Percentiles rank a stretch among this genome's conserved stretches.
phyloP scores from a whole-genome alignment of 257 asterid species.

The Ajuga chamaepitys region DNA sequence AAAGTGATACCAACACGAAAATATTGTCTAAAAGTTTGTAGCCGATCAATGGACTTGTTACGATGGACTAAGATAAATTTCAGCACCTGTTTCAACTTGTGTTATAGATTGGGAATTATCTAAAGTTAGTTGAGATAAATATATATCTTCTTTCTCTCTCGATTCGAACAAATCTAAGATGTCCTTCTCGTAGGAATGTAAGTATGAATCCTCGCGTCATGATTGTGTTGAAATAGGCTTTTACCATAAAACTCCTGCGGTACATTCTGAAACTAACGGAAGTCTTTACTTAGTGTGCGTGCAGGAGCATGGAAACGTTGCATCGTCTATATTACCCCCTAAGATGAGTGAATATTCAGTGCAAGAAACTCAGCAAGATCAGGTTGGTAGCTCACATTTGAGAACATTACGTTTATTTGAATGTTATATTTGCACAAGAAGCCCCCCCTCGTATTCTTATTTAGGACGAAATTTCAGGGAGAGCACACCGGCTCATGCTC shows the following conservation, averaged over 20 bases:
- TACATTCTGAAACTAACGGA: background rate
- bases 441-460: too few species aligned
- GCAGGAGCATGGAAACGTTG: slow-evolving; percentile 18
- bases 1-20: background rate
- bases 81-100: background rate
- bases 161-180: background rate
- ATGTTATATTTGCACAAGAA: too few species aligned
- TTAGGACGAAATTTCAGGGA: too few species aligned
- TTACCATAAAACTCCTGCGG: background rate
- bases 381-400: slow-evolving; percentile 29
- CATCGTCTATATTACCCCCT: slow-evolving; percentile 21
- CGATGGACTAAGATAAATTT: background rate
- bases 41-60: background rate
- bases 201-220: background rate
- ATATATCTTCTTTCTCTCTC: background rate
- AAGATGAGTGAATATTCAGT: slow-evolving; percentile 10
- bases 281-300: slow-evolving; percentile 23
- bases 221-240: too few species aligned
- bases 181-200: background rate
- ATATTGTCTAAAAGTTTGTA: background rate
- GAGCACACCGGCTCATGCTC: too few species aligned
- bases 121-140: background rate
- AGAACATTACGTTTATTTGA: slow-evolving; percentile 12
- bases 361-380: slow-evolving; percentile 26
- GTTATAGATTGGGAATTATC: background rate